phyloP scores from a whole-genome alignment of 805 yeast species.

The Metschnikowia cubensis region DNA sequence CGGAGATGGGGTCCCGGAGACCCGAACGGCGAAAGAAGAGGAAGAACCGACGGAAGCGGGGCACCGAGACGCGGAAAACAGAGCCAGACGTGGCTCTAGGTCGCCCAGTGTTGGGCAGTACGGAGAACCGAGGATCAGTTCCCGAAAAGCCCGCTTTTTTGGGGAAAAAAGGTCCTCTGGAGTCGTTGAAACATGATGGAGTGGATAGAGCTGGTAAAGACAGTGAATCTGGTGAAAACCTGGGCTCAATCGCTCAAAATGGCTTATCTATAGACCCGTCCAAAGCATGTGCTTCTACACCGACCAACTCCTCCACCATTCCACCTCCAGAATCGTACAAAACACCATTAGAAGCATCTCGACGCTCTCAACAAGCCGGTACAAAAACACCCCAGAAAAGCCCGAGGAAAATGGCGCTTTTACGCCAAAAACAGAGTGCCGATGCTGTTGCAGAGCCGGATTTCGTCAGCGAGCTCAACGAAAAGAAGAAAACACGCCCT shows the following conservation, averaged over 20 bases:
- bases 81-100: neutral
- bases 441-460: conserved; percentile 19
- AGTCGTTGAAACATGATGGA: neutral
- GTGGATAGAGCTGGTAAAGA: neutral
- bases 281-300: neutral
- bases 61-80: neutral
- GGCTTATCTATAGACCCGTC: neutral
- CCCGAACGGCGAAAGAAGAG: conserved; percentile 5
- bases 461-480: conserved; percentile 28
- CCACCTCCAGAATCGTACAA: neutral
- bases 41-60: neutral
- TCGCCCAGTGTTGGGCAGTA: too few relatives aligned
- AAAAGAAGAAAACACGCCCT: conserved; percentile 18
- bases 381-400: conserved; percentile 16
- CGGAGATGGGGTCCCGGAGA: neutral
- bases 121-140: too few relatives aligned
- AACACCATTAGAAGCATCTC: neutral
- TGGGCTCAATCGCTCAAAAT: neutral
- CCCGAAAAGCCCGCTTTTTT: too few relatives aligned
- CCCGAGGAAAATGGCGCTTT: conserved; percentile 37
- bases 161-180: too few relatives aligned
- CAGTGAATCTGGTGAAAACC: neutral
- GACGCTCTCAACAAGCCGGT: neutral
- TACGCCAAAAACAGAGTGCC: conserved; percentile 34
- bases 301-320: neutral